phyloP scores from a whole-genome alignment of 2,329 filamentous ascomycete species.

The Penicillium sp. region DNA sequence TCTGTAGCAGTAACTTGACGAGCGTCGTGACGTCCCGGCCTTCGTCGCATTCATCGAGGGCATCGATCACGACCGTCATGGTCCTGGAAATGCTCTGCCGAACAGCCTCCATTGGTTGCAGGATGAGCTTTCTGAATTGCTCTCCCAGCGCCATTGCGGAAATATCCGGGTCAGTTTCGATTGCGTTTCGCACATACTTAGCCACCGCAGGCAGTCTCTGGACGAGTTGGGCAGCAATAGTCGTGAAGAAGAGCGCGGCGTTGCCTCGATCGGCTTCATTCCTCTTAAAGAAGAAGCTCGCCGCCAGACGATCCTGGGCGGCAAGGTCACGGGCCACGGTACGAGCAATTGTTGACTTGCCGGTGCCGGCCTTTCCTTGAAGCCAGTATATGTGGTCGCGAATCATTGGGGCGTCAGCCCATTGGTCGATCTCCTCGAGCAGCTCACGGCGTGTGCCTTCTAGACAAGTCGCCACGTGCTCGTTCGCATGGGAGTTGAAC shows the following conservation, averaged over 20 bases:
- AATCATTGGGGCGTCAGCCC: too few relatives aligned
- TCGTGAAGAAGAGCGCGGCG: background rate
- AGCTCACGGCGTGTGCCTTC: too few relatives aligned
- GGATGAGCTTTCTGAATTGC: background rate
- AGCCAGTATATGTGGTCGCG: too few relatives aligned
- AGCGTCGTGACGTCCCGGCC: too few relatives aligned
- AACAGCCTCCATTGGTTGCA: too few relatives aligned
- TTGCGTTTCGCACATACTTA: background rate
- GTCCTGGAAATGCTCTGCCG: too few relatives aligned
- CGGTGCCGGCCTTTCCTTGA: slow-evolving; percentile 3
- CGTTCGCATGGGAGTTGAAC: too few relatives aligned
- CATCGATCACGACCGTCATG: too few relatives aligned
- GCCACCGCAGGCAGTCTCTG: background rate
- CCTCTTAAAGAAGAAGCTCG: slow-evolving; percentile 3
- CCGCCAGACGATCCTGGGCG: background rate
- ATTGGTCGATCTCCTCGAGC: too few relatives aligned
- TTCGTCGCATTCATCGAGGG: too few relatives aligned
- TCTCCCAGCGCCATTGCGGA: background rate
- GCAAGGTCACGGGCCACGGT: background rate
- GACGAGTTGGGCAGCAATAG: background rate
- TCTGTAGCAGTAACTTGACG: too few relatives aligned
- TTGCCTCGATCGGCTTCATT: background rate
- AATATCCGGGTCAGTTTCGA: background rate
- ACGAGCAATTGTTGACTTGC: slow-evolving; percentile 4
- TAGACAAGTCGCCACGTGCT: too few relatives aligned